Base-by-base conservation (phyloP, 805 yeast genomes). In the Metschnikowia dekortorum region DNA sequence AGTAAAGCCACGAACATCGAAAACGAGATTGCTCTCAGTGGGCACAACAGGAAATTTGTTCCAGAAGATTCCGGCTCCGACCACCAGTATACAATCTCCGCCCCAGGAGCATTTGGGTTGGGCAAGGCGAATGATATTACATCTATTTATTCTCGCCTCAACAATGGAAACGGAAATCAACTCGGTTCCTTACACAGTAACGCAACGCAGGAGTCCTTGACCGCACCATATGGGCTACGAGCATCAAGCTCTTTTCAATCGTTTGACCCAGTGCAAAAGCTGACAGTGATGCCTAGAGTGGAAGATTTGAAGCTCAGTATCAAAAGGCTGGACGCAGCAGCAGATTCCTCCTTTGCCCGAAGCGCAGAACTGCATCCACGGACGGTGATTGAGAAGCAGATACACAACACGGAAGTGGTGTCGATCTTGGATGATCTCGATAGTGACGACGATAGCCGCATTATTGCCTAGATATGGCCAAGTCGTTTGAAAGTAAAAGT, bases 101-200 rank as follows among this genome's bases (percentile, higher is more conserved):
- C 18, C 26, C 32, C 14, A 11, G 51, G 55, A 30, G 59, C 58
- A 9, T 38, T 64, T 39, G 78, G 78, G 1, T 55, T 73, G 38
- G 78, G 78, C 10, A 69, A 63, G n/a, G 68, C 70, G 10, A 66
- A 67, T 36, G 78, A 73, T 51, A 73, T 73, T 22, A 61, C 68
- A 6, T 70, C 75, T 4, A 73, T 73, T 41, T 73, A 71, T 49
- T 69, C 74, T 2, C 76, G 70, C 7, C 39, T 63, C 22, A 49
- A 56, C 38, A 47, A 48, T 26, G 55, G 58, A 26, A 40, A 38
- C 31, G 52, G 49, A 13, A 37, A 35, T 34, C 14, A 39, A 13
- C 13, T 22, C 33, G 45, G 49, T 4, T 47, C 61, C 8, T 59
- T 56, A 28, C 48, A 54, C 16, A 54, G 56, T 26, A 54, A 54